Evolutionary conservation across 2,329 filamentous ascomycete genomes (phyloP), one percentile per base, ranked within the genome.

Genomic region (Penicillium concentricum): DNA sequence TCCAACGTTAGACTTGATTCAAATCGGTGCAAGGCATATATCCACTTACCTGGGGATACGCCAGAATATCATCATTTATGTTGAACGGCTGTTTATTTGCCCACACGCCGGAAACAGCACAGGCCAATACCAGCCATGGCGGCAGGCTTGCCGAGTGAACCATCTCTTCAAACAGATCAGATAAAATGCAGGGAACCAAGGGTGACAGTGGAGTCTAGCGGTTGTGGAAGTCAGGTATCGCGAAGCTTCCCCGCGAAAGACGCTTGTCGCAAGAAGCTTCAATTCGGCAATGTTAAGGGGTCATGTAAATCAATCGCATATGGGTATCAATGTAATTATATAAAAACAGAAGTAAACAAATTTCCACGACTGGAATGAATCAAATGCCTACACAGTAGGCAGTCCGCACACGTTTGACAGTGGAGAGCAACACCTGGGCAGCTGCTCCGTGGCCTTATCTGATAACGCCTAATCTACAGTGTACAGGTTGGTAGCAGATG

Each of bases 61-160:
- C 91, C 55, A 96, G 82, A 50, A 96, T 75, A 72, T 97, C 92
- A 70, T 96, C 91, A 68, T 94, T 87, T 55, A 96, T 89, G 76
- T 88, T 96, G 78, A 96, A 96, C 20, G 81, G 76, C 63, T 82
- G 81, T 66, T 83, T 81, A 66, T 74, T 82, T 45, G 81, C 82
- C 57, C 81, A 72, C 53, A 76, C 78, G 47, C 62, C 63, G 5
- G 73, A 66, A 24, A 62, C 64, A 26, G 67, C 68, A 53, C 64
- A 72, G 18, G 68, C 65, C 54, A 77, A 55, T 22, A 68, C 64
- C 34, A 76, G 61, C 57, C 73, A 67, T 10, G 69, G 65, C 10
- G 68, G 47, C 18, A 71, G 53, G 13, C 57, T 57, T 47, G 57
- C 60, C 44, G 57, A 61, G 43, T 56, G 65, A 39, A 61, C 58